phyloP scores from a whole-genome alignment of 202 grass and related monocot species.

The Hordeum pubiflorum region DNA sequence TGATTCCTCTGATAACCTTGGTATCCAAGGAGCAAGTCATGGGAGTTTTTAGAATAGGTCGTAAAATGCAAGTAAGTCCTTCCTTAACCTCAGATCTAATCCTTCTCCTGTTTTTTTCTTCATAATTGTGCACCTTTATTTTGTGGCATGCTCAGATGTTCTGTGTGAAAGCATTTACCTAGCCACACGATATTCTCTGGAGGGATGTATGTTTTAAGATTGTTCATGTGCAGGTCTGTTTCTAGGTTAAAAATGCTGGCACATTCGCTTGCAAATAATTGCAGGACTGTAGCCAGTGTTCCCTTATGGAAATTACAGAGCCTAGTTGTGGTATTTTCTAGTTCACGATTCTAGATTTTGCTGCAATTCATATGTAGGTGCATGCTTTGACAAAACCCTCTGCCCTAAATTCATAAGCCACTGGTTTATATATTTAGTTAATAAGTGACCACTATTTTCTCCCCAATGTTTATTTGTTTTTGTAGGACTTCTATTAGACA shows the following conservation, averaged over 20 bases:
- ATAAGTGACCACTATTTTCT: neutral
- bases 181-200: neutral
- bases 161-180: neutral
- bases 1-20: constrained; percentile 73
- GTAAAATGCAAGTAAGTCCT: constrained; percentile 48
- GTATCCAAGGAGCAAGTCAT: constrained; percentile 83
- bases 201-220: neutral
- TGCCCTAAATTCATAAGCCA: neutral
- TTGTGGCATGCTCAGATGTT: neutral
- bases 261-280: neutral
- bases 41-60: constrained; percentile 78
- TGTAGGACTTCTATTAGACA: neutral
- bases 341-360: neutral
- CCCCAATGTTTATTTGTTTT: neutral
- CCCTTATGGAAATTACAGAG: neutral
- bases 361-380: neutral
- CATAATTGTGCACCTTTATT: neutral
- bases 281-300: neutral
- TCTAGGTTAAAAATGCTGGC: neutral
- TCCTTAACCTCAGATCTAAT: neutral
- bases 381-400: neutral
- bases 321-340: neutral
- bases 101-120: neutral
- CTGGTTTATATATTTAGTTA: neutral
- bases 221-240: neutral